Base-by-base conservation (phyloP, 2,329 filamentous ascomycete genomes). In the Fusarium luffae region DNA sequence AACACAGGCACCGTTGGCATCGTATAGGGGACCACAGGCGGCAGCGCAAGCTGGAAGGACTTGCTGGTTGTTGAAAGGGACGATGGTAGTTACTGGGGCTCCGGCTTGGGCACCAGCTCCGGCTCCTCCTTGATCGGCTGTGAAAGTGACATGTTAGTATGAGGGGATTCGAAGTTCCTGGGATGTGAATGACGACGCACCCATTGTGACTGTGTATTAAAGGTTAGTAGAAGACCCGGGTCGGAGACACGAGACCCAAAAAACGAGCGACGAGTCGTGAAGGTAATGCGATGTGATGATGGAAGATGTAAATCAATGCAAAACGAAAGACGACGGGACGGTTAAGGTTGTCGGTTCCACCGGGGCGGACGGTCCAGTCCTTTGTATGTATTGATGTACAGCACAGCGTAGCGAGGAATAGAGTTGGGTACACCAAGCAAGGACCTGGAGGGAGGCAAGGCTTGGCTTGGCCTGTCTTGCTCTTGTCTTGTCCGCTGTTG, bases 1-100 rank as follows among this genome's bases (percentile, higher is more conserved):
- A 2, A 91, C 85, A 79, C 93, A 97, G 66, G 84, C 88, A 47
- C 86, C 86, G 75, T 94, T 92, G 61, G 92, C 93, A 78, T 92
- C 87, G 76, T 86, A 89, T 46, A 93, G 87, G 28, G 82, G 77
- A 44, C 85, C 84, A 75, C 91, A 93, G 48, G 76, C 66, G 23
- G 82, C 77, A 12, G 88, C 90, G 74, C 91, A 93, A 27, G 84
- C 76, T 7, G 91, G 91, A 50, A 93, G 86, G 43, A 76, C 55
- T 49, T 63, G 60, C 23, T 61, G 67, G 43, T 83, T 79, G 48
- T 74, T 70, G 72, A 89, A 87, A 50, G 88, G 88, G 43, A 88
- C 82, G 68, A 90, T 82, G 8, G 86, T 88, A 14, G 85, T 88
- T 42, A 75, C 68, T 18, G 41, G 41, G 19, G 41, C 41, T 43